A percentile compares a stretch with the other conserved stretches of the same genome.
These are phyloP conservation scores for Pleurotus pulmonarius DNA, from an alignment of 768 basidiomycete species.

Conservation along the genomic window DNA sequence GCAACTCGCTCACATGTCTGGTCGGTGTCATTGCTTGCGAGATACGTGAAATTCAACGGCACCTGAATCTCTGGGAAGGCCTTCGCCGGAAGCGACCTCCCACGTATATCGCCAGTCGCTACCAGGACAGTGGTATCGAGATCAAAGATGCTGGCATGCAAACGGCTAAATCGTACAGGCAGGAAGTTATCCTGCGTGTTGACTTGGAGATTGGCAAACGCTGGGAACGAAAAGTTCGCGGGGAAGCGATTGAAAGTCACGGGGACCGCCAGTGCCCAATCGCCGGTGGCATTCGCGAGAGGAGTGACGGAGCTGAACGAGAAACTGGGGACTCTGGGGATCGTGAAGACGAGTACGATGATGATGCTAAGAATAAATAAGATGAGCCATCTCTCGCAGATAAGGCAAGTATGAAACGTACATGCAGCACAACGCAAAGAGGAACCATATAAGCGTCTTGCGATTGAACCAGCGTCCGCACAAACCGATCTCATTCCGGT, in stretches of 20 bases:
- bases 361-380: conserved; percentile 42
- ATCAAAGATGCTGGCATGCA: conserved; percentile 71
- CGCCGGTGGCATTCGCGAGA: conserved; percentile 54
- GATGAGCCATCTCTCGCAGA: conserved; percentile 1
- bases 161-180: conserved; percentile 66
- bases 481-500: conserved; percentile 72
- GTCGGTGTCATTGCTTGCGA: conserved; percentile 76
- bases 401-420: conserved; percentile 27
- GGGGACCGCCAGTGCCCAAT: conserved; percentile 53
- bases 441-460: conserved; percentile 62
- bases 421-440: conserved; percentile 59
- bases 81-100: conserved; percentile 63
- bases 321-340: conserved; percentile 80
- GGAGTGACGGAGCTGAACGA: conserved; percentile 57
- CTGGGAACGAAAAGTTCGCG: conserved; percentile 89
- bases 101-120: conserved; percentile 60
- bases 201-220: conserved; percentile 67
- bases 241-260: conserved; percentile 70
- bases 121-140: conserved; percentile 61
- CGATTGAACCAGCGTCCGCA: conserved; percentile 80
- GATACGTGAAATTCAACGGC: conserved; percentile 82
- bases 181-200: conserved; percentile 75
- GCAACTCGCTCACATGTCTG: conserved; percentile 57
- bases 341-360: conserved; percentile 69
- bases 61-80: conserved; percentile 59